phyloP scores from a whole-genome alignment of 129 eudicot genomes.

The Centaurea solstitialis region DNA sequence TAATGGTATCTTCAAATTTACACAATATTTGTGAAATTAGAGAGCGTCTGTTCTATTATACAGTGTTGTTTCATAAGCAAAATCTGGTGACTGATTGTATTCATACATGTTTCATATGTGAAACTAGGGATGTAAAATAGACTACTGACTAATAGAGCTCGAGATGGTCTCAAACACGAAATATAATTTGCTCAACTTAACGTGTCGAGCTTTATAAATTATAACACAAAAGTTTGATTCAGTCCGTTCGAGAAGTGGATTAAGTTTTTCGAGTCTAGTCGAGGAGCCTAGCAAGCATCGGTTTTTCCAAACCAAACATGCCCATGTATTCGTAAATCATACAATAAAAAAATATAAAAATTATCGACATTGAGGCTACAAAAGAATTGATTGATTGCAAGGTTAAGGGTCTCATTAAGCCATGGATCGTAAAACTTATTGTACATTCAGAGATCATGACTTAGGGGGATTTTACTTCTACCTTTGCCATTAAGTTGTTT shows the following conservation, averaged over 20 bases:
- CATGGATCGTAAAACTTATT: neutral
- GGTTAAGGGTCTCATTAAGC: neutral
- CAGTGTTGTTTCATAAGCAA: too few relatives aligned
- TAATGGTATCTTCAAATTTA: too few relatives aligned
- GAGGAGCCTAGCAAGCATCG: neutral
- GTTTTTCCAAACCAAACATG: neutral
- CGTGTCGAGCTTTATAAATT: too few relatives aligned
- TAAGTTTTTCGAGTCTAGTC: neutral
- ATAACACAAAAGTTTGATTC: neutral
- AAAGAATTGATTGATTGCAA: neutral
- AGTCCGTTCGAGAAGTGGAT: neutral
- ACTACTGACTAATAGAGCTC: neutral
- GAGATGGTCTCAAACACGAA: neutral
- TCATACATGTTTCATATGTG: neutral
- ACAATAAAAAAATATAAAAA: too few relatives aligned
- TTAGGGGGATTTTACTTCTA: too few relatives aligned
- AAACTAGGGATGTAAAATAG: neutral
- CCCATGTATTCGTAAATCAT: neutral
- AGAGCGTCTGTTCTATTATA: too few relatives aligned
- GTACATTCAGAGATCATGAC: too few relatives aligned
- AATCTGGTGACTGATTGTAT: too few relatives aligned
- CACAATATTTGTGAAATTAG: too few relatives aligned
- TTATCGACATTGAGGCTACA: neutral
- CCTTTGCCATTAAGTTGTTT: too few relatives aligned
- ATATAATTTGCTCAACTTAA: too few relatives aligned